Percentiles rank a stretch among this genome's conserved stretches.
phyloP scores from a whole-genome alignment of 2,329 filamentous ascomycete species.

The Aspergillus pseudotamarii region DNA sequence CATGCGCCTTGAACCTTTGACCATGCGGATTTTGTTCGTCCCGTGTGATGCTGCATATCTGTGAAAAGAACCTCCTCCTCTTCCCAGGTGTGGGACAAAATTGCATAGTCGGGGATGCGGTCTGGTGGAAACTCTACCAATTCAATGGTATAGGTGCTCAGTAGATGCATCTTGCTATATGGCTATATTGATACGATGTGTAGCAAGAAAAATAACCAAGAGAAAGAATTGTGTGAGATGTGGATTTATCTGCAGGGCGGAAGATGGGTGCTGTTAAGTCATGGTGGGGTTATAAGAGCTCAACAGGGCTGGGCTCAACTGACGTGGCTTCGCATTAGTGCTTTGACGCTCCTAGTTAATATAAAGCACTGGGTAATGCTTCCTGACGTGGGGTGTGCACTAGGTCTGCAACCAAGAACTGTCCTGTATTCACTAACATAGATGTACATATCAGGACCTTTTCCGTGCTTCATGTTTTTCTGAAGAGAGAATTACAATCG shows the following conservation, averaged over 20 bases:
- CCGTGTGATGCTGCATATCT: background rate
- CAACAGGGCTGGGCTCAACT: background rate
- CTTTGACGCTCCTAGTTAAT: no score
- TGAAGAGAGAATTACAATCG: no score
- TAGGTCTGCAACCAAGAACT: no score
- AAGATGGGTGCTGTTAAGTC: background rate
- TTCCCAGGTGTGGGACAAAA: background rate
- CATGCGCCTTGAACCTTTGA: background rate
- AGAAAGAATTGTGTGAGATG: background rate
- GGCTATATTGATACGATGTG: no score
- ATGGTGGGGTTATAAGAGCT: background rate
- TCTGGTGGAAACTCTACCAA: background rate
- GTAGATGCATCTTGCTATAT: slow-evolving; percentile 12
- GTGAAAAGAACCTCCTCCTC: background rate
- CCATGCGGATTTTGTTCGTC: background rate
- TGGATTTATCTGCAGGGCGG: background rate
- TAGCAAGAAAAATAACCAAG: background rate
- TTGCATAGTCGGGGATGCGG: background rate
- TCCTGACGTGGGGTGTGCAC: no score
- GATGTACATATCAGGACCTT: no score
- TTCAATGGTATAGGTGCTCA: background rate
- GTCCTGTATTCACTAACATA: no score
- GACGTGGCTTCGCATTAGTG: background rate
- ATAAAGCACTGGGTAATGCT: no score
- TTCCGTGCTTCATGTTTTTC: no score